Conservation (phyloP, 345 rosid genomes). For the Linum trigynum region DNA sequence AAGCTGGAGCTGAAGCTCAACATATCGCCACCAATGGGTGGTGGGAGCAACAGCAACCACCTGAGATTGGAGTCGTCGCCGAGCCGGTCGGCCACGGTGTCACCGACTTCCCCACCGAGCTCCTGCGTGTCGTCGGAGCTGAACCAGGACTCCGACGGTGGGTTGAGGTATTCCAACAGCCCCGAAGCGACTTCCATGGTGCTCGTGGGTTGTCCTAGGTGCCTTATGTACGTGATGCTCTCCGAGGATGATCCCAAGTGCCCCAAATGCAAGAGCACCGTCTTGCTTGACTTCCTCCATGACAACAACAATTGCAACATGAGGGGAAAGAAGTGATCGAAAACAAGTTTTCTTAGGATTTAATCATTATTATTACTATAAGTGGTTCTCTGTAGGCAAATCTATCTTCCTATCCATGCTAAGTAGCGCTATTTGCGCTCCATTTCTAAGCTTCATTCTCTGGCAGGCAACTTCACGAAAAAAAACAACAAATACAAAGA, state of each 20-base stretch:
- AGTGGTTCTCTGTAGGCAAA: neutral
- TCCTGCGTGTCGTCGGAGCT: constrained; percentile 82
- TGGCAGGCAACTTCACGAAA: neutral
- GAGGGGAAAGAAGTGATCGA: constrained; percentile 32
- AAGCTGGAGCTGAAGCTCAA: constrained; percentile 72
- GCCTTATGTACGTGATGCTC: constrained; percentile 88
- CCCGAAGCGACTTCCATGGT: constrained; percentile 91
- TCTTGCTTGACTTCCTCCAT: constrained; percentile 66
- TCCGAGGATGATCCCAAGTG: constrained; percentile 73
- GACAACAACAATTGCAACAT: constrained; percentile 21
- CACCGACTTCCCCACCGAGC: constrained; percentile 83
- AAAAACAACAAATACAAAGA: neutral
- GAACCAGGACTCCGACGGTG: constrained; percentile 29
- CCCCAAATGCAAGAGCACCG: constrained; percentile 85
- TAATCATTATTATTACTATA: constrained; percentile 10
- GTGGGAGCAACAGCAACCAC: neutral
- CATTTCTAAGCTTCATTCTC: constrained; percentile 21
- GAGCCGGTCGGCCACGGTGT: constrained; percentile 46
- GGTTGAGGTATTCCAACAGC: constrained; percentile 38
- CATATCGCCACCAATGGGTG: constrained; percentile 63
- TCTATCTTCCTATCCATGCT: neutral
- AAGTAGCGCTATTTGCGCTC: constrained; percentile 60
- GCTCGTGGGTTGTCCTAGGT: constrained; percentile 85
- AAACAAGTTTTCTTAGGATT: neutral
- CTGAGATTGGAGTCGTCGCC: constrained; percentile 46